Conservation (phyloP, 768 basidiomycete genomes). For the Dioszegia crocea region DNA sequence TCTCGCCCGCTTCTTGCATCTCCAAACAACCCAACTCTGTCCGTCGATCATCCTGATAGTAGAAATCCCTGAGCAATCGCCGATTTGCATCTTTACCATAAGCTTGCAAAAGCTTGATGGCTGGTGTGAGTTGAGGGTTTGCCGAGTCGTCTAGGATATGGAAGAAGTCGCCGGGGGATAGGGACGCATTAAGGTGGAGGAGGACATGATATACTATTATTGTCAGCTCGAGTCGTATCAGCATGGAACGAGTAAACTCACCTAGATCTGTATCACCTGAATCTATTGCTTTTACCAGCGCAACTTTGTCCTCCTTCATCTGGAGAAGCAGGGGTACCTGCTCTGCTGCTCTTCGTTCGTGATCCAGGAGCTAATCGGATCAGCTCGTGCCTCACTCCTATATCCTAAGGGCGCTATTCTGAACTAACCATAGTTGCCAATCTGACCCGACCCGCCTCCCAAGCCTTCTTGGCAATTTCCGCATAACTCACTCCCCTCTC, state of each 20-base stretch:
- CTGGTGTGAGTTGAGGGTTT: constrained; percentile 67
- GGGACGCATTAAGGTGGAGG: constrained; percentile 74
- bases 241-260: constrained; percentile 49
- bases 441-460: constrained; percentile 75
- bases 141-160: constrained; percentile 80
- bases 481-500: constrained; percentile 75
- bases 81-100: constrained; percentile 86
- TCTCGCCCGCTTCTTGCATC: constrained; percentile 71
- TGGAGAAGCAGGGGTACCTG: constrained; percentile 86
- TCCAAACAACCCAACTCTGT: constrained; percentile 88
- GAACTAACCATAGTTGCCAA: constrained; percentile 73
- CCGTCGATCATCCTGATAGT: constrained; percentile 92
- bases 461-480: constrained; percentile 88
- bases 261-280: constrained; percentile 94
- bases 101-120: constrained; percentile 75
- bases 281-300: constrained; percentile 81
- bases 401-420: neutral
- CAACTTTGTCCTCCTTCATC: constrained; percentile 91
- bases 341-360: constrained; percentile 80
- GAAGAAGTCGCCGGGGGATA: constrained; percentile 88
- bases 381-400: neutral
- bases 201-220: constrained; percentile 83
- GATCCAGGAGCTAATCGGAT: constrained; percentile 70
- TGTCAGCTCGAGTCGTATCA: neutral
- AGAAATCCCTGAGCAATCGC: constrained; percentile 90